These are phyloP conservation scores for Rosa lucieae DNA, from an alignment of 306 rosid genomes.

Conservation along the genomic window DNA sequence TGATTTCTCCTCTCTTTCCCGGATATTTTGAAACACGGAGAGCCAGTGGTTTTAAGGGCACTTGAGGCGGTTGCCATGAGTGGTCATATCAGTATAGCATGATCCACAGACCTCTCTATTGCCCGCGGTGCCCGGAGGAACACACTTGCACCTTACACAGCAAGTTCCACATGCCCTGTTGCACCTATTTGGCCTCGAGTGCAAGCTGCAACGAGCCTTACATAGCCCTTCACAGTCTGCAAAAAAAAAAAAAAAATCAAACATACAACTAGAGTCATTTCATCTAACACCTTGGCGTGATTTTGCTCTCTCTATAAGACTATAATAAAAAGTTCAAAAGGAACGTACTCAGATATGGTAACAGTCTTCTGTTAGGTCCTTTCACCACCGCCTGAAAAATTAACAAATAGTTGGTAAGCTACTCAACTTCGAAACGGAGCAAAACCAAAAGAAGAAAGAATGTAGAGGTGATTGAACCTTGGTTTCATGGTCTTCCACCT, in stretches of 20 bases:
- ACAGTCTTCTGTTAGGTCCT: constrained; percentile 36
- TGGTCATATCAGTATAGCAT: constrained; percentile 48
- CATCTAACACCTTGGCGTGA: neutral
- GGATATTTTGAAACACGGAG: neutral
- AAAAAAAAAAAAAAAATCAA: neutral
- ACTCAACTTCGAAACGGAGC: too few species aligned
- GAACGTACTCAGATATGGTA: constrained; percentile 23
- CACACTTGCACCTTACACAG: constrained; percentile 45
- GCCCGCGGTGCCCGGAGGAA: constrained; percentile 48
- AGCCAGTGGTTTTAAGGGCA: constrained; percentile 29
- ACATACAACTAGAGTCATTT: neutral
- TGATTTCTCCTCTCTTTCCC: neutral
- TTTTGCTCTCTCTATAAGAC: neutral
- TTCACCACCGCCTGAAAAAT: constrained; percentile 15
- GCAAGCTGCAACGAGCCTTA: constrained; percentile 29
- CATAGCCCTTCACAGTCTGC: constrained; percentile 35
- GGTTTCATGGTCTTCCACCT: constrained; percentile 20
- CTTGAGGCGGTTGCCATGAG: constrained; percentile 39
- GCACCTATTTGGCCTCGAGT: constrained; percentile 46
- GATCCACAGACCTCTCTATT: constrained; percentile 42
- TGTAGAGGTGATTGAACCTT: constrained; percentile 12
- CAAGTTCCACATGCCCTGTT: constrained; percentile 43
- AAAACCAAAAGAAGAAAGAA: neutral
- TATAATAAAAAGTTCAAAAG: neutral
- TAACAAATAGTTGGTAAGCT: neutral